phyloP scores from a whole-genome alignment of 768 basidiomycete species.

The Mrakia frigida region DNA sequence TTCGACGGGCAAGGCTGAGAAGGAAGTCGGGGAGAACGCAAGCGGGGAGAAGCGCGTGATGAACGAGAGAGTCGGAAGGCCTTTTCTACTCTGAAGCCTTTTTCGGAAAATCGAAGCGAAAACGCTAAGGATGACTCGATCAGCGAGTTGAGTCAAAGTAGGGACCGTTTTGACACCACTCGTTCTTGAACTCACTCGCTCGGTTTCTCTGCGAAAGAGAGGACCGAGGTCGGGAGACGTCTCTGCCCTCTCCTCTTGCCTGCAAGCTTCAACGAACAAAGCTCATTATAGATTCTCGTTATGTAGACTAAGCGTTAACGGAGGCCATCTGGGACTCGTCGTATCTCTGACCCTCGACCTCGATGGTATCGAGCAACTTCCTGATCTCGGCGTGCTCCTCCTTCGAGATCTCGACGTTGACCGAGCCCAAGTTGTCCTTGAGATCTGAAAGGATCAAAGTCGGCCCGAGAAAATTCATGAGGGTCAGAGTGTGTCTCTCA shows the following conservation, averaged over 20 bases:
- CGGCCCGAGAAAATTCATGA: neutral
- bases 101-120: neutral
- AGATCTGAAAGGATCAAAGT: neutral
- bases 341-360: slow-evolving; percentile 2
- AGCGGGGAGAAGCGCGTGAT: neutral
- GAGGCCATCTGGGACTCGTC: neutral
- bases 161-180: too few species aligned
- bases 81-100: neutral
- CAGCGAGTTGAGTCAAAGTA: too few species aligned
- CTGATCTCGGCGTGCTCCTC: slow-evolving; percentile 24
- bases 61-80: neutral
- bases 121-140: neutral
- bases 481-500: too few species aligned
- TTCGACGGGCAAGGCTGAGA: neutral
- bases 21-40: neutral
- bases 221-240: too few species aligned
- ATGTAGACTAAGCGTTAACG: neutral
- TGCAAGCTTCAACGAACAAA: too few species aligned
- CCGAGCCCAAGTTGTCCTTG: slow-evolving; percentile 16
- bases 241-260: neutral
- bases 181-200: too few species aligned
- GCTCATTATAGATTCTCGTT: neutral
- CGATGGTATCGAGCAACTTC: slow-evolving; percentile 6
- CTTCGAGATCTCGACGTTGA: slow-evolving; percentile 7
- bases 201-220: too few species aligned